phyloP scores from a whole-genome alignment of 768 basidiomycete species.

The Panus rudis region DNA sequence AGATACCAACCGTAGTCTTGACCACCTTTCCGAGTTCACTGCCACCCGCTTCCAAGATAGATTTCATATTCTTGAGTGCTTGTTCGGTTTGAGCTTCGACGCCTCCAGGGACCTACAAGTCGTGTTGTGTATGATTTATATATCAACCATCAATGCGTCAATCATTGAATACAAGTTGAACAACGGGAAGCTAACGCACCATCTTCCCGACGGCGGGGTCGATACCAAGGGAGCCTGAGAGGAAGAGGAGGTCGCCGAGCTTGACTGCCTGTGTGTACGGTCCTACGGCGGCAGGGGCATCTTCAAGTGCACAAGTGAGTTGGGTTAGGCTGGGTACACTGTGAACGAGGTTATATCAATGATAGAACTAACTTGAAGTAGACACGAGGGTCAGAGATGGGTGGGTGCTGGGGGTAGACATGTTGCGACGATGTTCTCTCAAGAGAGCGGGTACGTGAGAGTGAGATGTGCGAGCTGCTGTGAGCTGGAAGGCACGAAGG shows the following conservation, averaged over 20 bases:
- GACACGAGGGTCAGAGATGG: constrained; percentile 29
- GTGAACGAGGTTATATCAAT: too few relatives aligned
- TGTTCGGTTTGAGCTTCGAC: constrained; percentile 78
- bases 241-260: constrained; percentile 77
- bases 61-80: constrained; percentile 79
- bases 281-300: constrained; percentile 72
- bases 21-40: constrained; percentile 74
- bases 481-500: too few relatives aligned
- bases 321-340: neutral
- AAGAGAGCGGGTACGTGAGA: too few relatives aligned
- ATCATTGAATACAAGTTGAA: neutral
- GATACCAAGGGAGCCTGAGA: constrained; percentile 84
- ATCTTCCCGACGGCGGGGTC: constrained; percentile 66
- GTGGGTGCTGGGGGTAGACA: constrained; percentile 28
- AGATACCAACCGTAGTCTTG: constrained; percentile 75
- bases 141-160: neutral
- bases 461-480: too few relatives aligned
- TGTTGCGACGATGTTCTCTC: constrained; percentile 13
- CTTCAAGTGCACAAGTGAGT: constrained; percentile 29
- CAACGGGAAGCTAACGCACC: constrained; percentile 33
- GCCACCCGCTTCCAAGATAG: constrained; percentile 77
- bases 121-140: neutral
- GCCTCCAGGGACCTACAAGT: constrained; percentile 39
- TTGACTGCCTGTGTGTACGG: constrained; percentile 89
- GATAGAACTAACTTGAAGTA: constrained; percentile 21